Conservation (phyloP, 768 basidiomycete species). For the Panaeolus cyanescens region DNA sequence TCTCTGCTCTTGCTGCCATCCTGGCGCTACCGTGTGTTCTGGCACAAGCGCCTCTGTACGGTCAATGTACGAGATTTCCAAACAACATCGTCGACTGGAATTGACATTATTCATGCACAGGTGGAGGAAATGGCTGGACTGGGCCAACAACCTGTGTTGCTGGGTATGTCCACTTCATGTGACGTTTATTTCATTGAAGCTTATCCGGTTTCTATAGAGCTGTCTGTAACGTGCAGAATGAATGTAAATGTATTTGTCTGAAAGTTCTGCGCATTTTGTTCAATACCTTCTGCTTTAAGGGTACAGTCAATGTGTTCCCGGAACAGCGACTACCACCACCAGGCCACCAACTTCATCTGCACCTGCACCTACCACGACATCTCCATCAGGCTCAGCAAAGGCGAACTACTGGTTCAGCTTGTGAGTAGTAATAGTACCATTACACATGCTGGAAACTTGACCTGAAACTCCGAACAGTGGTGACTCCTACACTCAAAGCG, state of each 20-base stretch:
- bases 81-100: too few species aligned
- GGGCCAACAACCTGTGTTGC: background rate
- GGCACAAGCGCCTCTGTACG: background rate
- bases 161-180: background rate
- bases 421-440: conserved; percentile 26
- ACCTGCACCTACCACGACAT: background rate
- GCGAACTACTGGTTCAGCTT: conserved; percentile 53
- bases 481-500: conserved; percentile 63
- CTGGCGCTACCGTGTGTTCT: background rate
- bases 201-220: background rate
- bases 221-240: background rate
- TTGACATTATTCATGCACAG: background rate
- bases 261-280: background rate
- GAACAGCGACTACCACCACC: background rate
- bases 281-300: background rate
- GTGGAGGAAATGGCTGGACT: background rate
- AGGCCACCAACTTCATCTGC: background rate
- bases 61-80: background rate
- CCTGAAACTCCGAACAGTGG: conserved; percentile 35
- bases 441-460: background rate
- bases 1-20: background rate
- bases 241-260: background rate
- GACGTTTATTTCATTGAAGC: background rate
- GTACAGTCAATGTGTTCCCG: background rate
- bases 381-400: background rate